Evolutionary conservation across 2,329 filamentous ascomycete genomes (phyloP).

Genomic region (Macrophomina tecta): DNA sequence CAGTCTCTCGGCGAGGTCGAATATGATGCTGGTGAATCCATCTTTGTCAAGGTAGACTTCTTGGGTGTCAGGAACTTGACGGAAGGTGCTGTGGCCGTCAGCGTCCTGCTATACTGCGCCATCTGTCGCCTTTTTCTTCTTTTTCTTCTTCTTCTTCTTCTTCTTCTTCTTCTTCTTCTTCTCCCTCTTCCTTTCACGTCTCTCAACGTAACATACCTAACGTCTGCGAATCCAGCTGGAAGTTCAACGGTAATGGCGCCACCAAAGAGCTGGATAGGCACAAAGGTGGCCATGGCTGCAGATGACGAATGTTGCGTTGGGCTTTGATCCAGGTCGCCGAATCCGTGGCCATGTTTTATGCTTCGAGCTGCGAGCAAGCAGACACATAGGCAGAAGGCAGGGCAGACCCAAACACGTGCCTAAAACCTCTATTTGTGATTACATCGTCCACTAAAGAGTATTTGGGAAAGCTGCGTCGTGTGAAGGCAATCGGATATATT

Average conservation of each 20-base stretch:
- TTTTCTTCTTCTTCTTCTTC: background rate
- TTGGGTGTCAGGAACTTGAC: slow-evolving; percentile 84
- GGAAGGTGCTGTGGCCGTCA: slow-evolving; percentile 63
- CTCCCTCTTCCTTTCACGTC: too few species aligned
- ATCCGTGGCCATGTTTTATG: slow-evolving; percentile 13
- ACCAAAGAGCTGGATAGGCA: slow-evolving; percentile 69
- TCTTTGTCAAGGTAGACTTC: slow-evolving; percentile 87
- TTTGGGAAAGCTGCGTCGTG: too few species aligned
- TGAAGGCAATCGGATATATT: too few species aligned
- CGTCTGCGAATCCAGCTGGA: slow-evolving; percentile 71
- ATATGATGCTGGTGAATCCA: slow-evolving; percentile 84
- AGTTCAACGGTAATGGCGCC: slow-evolving; percentile 74
- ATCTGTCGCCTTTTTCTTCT: background rate
- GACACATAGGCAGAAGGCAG: slow-evolving; percentile 18
- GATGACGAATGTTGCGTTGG: background rate
- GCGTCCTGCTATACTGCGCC: background rate
- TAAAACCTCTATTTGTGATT: background rate
- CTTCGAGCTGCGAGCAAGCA: background rate
- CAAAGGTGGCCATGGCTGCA: slow-evolving; percentile 58
- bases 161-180: background rate
- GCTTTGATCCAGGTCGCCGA: background rate
- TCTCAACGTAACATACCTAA: slow-evolving; percentile 61
- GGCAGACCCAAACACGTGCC: background rate
- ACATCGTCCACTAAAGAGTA: too few species aligned
- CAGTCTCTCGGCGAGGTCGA: slow-evolving; percentile 88